Evolutionary conservation across 768 basidiomycete species (phyloP).

Genomic region (Coprinopsis marcescibilis): DNA sequence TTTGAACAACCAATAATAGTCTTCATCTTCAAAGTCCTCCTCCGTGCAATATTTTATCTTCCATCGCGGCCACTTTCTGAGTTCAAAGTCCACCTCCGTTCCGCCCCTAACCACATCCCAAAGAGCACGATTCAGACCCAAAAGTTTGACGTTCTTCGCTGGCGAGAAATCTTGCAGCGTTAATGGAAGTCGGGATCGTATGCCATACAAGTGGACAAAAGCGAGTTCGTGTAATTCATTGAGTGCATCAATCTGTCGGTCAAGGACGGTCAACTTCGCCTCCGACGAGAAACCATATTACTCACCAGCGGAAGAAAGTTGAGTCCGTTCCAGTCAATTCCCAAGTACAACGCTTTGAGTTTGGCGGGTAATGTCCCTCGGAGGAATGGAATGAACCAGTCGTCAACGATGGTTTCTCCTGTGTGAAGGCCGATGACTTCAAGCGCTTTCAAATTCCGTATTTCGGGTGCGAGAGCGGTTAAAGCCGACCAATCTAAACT

Average conservation of each 20-base stretch:
- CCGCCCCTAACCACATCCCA: conserved; percentile 30
- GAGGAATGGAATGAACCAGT: conserved; percentile 20
- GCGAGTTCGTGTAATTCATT: conserved; percentile 23
- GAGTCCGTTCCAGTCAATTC: conserved; percentile 27
- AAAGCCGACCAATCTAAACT: conserved; percentile 18
- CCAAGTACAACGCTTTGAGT: conserved; percentile 31
- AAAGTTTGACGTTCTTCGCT: conserved; percentile 23
- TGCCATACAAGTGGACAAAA: conserved; percentile 35
- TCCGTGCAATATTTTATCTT: conserved; percentile 33
- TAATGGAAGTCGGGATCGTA: conserved; percentile 24
- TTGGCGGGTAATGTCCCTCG: conserved; percentile 22
- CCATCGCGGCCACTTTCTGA: conserved; percentile 33
- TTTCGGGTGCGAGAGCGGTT: conserved; percentile 18
- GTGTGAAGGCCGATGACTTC: conserved; percentile 36
- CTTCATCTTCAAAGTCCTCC: conserved; percentile 30
- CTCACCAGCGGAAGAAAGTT: conserved; percentile 25
- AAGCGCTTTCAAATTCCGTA: conserved; percentile 22
- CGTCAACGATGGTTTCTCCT: conserved; percentile 21
- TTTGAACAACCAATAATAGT: conserved; percentile 36
- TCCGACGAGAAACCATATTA: conserved; percentile 3
- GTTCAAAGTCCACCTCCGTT: conserved; percentile 21
- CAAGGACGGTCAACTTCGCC: neutral
- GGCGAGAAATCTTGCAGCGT: conserved; percentile 31
- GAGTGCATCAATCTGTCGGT: conserved; percentile 20
- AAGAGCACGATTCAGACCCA: conserved; percentile 34